Percentiles rank a stretch among this genome's conserved stretches.
Conservation (phyloP, 2,329 filamentous ascomycete species). For the Xylaria sp. region DNA sequence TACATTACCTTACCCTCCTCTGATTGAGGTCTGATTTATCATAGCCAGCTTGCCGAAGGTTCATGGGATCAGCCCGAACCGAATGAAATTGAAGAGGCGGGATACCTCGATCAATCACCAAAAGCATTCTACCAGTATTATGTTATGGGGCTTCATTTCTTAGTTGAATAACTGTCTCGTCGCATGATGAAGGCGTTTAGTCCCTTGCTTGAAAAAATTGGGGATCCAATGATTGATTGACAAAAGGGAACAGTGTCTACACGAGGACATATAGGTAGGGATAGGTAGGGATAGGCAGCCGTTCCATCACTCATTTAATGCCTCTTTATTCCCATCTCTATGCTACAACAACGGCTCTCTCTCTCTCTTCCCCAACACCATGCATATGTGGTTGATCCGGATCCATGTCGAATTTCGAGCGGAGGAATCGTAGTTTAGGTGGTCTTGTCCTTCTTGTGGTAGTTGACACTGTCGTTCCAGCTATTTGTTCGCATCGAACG, state of each 20-base stretch:
- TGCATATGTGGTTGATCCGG: background rate
- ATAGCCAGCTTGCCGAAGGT: background rate
- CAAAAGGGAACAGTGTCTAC: slow-evolving; percentile 18
- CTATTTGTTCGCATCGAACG: slow-evolving; percentile 44
- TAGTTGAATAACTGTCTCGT: no score
- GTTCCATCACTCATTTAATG: background rate
- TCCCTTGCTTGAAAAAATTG: no score
- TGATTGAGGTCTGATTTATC: background rate
- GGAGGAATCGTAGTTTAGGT: slow-evolving; percentile 45
- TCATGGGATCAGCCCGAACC: background rate
- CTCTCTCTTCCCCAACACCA: background rate
- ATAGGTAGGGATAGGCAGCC: background rate
- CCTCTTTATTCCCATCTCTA: background rate
- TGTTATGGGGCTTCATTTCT: no score
- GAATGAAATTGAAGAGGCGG: no score
- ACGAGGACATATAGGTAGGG: slow-evolving; percentile 4
- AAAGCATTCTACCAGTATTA: no score
- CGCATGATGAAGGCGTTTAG: no score
- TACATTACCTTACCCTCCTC: background rate
- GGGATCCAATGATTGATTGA: background rate
- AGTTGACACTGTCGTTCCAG: slow-evolving; percentile 96
- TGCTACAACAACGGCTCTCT: background rate
- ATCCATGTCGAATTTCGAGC: background rate
- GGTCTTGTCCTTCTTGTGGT: slow-evolving; percentile 89
- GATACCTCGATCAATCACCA: no score